Evolutionary conservation across 768 basidiomycete species (phyloP).

Genomic region (Leccinellum luteum): DNA sequence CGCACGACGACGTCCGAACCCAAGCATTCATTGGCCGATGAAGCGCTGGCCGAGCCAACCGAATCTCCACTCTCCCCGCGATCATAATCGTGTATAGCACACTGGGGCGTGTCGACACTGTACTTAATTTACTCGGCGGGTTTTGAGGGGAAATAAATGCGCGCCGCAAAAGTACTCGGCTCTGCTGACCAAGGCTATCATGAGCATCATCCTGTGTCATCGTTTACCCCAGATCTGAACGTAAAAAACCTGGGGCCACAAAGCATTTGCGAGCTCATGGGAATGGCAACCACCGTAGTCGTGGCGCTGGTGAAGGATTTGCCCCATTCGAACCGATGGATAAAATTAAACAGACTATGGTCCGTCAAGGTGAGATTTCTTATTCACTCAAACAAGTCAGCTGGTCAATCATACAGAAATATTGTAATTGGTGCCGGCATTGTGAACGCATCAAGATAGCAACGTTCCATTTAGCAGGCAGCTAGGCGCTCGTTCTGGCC

Average conservation of each 20-base stretch:
- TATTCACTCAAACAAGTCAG: not conserved
- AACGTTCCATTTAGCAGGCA: no score
- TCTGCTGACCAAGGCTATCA: not conserved
- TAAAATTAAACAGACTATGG: not conserved
- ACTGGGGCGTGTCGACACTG: not conserved
- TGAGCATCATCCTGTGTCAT: no score
- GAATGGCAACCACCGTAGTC: not conserved
- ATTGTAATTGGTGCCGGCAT: not conserved
- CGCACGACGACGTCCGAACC: slow-evolving; percentile 5
- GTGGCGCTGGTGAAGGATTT: not conserved
- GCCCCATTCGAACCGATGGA: not conserved
- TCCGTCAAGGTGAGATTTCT: not conserved
- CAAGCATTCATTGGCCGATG: slow-evolving; percentile 13
- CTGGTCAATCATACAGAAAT: not conserved
- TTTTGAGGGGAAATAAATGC: not conserved
- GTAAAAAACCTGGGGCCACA: no score
- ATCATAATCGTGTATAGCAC: not conserved
- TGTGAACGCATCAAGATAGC: not conserved
- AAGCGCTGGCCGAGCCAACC: slow-evolving; percentile 21
- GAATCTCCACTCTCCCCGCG: not conserved
- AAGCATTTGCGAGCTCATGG: not conserved
- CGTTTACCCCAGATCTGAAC: no score
- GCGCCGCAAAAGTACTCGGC: no score
- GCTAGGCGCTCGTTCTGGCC: no score
- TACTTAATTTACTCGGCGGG: not conserved